Conservation (phyloP, 2,329 filamentous ascomycete species). For the Exophiala sp. region DNA sequence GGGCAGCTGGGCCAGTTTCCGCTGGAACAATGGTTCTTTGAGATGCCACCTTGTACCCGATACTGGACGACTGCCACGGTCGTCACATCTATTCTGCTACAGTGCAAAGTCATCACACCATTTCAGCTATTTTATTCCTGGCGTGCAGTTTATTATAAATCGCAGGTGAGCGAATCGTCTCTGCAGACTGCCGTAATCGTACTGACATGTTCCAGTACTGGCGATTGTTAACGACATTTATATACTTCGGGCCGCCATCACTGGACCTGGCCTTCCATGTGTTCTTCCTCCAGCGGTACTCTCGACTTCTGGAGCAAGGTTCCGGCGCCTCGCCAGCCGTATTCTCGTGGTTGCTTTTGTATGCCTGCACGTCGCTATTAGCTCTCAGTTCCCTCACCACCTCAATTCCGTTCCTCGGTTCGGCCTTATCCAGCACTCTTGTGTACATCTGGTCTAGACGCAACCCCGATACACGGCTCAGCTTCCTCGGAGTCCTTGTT, state of each 20-base stretch:
- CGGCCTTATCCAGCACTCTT: constrained; percentile 83
- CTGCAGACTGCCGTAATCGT: not conserved
- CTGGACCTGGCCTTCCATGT: constrained; percentile 95
- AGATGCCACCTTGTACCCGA: constrained; percentile 93
- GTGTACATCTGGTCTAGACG: constrained; percentile 98
- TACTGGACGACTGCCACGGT: constrained; percentile 97
- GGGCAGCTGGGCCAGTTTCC: constrained; percentile 61
- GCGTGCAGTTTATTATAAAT: constrained; percentile 83
- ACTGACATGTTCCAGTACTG: constrained; percentile 68
- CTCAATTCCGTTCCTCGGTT: constrained; percentile 88
- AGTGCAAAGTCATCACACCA: constrained; percentile 86
- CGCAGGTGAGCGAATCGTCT: constrained; percentile 62
- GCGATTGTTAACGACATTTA: constrained; percentile 91
- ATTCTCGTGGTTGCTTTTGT: constrained; percentile 91
- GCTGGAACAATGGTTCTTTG: constrained; percentile 96
- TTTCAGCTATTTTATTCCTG: constrained; percentile 98
- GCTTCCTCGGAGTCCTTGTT: constrained; percentile 80
- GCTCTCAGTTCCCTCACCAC: constrained; percentile 74
- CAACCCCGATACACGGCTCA: constrained; percentile 86
- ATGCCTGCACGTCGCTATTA: constrained; percentile 75
- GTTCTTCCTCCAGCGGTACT: constrained; percentile 97
- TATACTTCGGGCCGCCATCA: constrained; percentile 93
- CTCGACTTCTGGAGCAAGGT: constrained; percentile 88
- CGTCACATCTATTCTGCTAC: constrained; percentile 80
- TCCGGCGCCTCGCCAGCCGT: constrained; percentile 87